These are phyloP conservation scores for Sporobolus alterniflorus DNA, from an alignment of 202 grass and related monocot species.

Conservation along the genomic window DNA sequence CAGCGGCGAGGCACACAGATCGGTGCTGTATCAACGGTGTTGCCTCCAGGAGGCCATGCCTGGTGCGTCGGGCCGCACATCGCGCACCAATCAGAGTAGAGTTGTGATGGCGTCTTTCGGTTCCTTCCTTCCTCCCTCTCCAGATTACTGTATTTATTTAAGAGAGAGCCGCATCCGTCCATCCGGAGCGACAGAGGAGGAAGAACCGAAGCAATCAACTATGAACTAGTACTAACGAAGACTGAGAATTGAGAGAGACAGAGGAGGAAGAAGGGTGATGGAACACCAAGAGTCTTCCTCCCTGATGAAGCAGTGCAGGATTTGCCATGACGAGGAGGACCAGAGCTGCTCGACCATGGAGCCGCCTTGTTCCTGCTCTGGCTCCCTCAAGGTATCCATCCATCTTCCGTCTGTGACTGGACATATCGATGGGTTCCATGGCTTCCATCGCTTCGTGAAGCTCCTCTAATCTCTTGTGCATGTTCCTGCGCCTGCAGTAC, in stretches of 20 bases:
- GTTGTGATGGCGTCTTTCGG: constrained; percentile 20
- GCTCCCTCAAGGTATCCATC: constrained; percentile 73
- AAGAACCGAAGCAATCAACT: background rate
- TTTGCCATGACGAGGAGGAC: constrained; percentile 91
- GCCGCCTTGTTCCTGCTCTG: constrained; percentile 88
- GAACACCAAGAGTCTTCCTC: constrained; percentile 13
- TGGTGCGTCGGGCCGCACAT: background rate
- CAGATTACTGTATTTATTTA: constrained; percentile 38
- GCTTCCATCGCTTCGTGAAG: background rate
- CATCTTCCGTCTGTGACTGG: background rate
- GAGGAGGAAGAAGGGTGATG: constrained; percentile 10
- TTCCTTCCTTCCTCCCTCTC: background rate
- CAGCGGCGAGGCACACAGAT: too few relatives aligned
- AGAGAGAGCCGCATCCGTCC: constrained; percentile 13
- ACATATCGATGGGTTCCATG: background rate
- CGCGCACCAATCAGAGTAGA: constrained; percentile 1
- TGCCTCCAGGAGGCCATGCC: constrained; percentile 32
- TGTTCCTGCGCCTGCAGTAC: constrained; percentile 49
- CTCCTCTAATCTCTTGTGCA: background rate
- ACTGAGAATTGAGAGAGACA: background rate
- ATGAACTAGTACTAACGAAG: background rate
- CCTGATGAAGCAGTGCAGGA: constrained; percentile 65
- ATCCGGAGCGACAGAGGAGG: background rate
- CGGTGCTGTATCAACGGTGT: too few relatives aligned
- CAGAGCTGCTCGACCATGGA: constrained; percentile 62